Percentiles rank a stretch among this genome's conserved stretches.
Conservation (phyloP, 495 filamentous ascomycete species). For the Barbatosphaeria neglecta region DNA sequence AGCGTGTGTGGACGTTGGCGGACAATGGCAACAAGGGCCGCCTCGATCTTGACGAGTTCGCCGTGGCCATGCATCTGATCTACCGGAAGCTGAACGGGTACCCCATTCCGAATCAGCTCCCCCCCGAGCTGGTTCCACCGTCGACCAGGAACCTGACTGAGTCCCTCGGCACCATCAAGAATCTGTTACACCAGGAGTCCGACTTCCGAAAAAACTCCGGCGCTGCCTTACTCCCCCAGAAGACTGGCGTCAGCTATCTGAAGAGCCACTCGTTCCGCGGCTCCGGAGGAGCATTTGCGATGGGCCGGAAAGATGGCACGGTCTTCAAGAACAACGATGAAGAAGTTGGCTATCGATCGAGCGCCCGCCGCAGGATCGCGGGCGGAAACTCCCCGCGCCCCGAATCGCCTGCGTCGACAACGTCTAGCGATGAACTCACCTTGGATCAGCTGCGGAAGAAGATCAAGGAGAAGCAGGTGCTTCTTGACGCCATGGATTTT, state of each 20-base stretch:
- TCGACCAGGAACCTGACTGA: constrained; percentile 90
- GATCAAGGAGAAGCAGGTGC: constrained; percentile 86
- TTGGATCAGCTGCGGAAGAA: constrained; percentile 85
- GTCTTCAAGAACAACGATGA: constrained; percentile 95
- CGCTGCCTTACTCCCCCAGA: constrained; percentile 79
- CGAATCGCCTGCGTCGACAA: constrained; percentile 58
- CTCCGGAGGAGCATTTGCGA: constrained; percentile 26
- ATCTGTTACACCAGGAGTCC: constrained; percentile 81
- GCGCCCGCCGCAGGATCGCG: constrained; percentile 77
- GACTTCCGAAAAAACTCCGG: constrained; percentile 72
- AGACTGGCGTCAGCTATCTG: constrained; percentile 94
- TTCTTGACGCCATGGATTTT: constrained; percentile 97
- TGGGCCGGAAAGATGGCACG: constrained; percentile 79
- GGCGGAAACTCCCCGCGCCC: constrained; percentile 58
- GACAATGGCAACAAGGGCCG: constrained; percentile 88
- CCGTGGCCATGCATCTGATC: constrained; percentile 97
- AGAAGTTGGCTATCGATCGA: constrained; percentile 81
- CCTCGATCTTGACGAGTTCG: constrained; percentile 95
- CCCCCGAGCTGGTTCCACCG: constrained; percentile 88
- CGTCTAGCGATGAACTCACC: constrained; percentile 66
- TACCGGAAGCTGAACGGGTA: constrained; percentile 95
- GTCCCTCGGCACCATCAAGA: constrained; percentile 86
- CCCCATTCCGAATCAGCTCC: constrained; percentile 80
- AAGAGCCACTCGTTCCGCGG: constrained; percentile 88
- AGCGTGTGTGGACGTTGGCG: constrained; percentile 88